Base-by-base conservation (phyloP, 116 monocot species). In the Zostera marina region DNA sequence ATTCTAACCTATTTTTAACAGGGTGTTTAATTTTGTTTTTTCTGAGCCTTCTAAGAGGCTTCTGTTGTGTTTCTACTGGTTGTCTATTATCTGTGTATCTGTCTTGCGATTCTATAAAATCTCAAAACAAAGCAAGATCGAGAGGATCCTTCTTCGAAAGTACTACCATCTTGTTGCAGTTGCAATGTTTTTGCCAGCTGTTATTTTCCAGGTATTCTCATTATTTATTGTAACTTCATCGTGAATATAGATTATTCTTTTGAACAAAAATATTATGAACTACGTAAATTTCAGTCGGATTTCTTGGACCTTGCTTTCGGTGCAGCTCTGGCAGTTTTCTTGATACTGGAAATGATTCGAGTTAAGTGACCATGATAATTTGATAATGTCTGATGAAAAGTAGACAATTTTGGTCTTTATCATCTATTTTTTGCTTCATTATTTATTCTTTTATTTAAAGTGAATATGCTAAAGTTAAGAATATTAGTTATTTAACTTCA, bases 111-210 rank as follows among this genome's bases (percentile, higher is more conserved):
- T 99, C 74, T 99, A 99, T 53, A 76, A 74, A 41, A 87, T 99
- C 56, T 99, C 99, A 58, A 91, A 91, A 56, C 65, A 83, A 13
- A 84, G 84, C 75, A 91, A 79, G 73, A 87, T 73, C 54, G 91
- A 99, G 72, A 78, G 99, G 59, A 99, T 99, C 66, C 91, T 99
- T 75, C 83, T 99, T 43, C 76, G 99, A 39, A 99, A 99, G 57
- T 99, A 99, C 63, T 99, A 99, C 68, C 99, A 91, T 75, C 71
- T 99, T 15, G 81, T 99, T 58, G 99, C 87, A 48, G 99, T 99
- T 45, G 58, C 86, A 15, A 87, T 99, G 78, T 99, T 99, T 73
- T 61, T 70, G 7, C 99, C 91, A 59, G 91, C 87, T 72, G 70
- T 99, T 58, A 66, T 91, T 59, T 74, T 81, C 65, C 87, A 99